These are phyloP conservation scores for Ormosia semicastrata DNA, from an alignment of 306 rosid species.

Conservation along the genomic window DNA sequence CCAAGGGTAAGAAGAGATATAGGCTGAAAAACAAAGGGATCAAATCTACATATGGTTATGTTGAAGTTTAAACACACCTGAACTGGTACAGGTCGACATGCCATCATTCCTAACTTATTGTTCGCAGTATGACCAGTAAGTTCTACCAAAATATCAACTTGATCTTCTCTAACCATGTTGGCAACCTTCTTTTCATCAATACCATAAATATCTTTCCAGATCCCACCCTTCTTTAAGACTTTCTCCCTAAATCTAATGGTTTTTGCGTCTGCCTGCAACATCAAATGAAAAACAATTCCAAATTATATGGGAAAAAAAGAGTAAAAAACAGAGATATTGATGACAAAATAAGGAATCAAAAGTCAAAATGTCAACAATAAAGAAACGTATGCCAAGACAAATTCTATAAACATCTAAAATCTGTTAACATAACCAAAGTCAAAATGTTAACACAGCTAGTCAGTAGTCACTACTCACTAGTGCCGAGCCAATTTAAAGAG, in stretches of 20 bases:
- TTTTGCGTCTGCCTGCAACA: conserved; percentile 91
- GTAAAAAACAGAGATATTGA: not conserved
- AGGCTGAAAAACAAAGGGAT: not conserved
- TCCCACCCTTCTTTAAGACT: conserved; percentile 83
- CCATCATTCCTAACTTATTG: conserved; percentile 97
- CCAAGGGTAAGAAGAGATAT: not conserved
- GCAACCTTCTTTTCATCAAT: conserved; percentile 95
- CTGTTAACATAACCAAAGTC: not conserved
- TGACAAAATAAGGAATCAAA: not conserved
- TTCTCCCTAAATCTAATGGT: conserved; percentile 85
- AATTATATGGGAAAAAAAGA: not conserved
- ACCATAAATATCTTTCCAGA: conserved; percentile 95
- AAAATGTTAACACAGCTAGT: not conserved
- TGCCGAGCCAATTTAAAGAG: not conserved
- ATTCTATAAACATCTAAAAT: not conserved
- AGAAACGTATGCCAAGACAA: not conserved
- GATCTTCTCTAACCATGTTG: conserved; percentile 81
- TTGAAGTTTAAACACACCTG: conserved; percentile 48
- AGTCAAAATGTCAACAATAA: not conserved
- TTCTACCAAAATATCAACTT: conserved; percentile 93
- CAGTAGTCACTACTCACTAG: too few species aligned
- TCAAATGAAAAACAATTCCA: conserved; percentile 25
- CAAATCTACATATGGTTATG: not conserved
- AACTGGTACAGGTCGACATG: conserved; percentile 93
- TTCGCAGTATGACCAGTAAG: conserved; percentile 99